Conservation (phyloP, 768 basidiomycete species). For the Kwoniella dejecticola region DNA sequence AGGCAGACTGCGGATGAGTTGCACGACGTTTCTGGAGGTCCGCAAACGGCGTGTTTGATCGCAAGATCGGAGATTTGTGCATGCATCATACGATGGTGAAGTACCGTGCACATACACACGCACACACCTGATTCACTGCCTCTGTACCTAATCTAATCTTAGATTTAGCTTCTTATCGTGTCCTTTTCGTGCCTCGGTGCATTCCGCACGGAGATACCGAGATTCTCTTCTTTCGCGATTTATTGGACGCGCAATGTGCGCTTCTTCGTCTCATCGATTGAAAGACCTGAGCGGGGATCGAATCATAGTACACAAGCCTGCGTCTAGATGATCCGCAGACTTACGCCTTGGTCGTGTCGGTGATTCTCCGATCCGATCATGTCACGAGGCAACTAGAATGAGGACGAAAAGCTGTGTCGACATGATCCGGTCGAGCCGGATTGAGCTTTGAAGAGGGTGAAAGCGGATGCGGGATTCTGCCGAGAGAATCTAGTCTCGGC, state of each 20-base stretch:
- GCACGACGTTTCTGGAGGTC: too few relatives aligned
- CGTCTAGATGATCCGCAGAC: background rate
- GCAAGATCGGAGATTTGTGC: too few relatives aligned
- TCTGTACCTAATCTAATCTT: too few relatives aligned
- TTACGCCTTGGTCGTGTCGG: background rate
- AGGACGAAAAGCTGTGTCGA: background rate
- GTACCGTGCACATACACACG: too few relatives aligned
- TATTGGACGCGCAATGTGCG: background rate
- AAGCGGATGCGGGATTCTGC: background rate
- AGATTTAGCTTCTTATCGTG: too few relatives aligned
- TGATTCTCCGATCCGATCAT: background rate
- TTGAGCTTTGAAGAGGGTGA: background rate
- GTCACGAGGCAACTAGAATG: background rate
- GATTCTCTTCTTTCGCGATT: background rate
- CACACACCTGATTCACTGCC: too few relatives aligned
- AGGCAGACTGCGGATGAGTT: too few relatives aligned
- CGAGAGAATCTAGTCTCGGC: background rate
- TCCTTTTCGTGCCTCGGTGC: background rate
- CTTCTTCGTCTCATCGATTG: background rate
- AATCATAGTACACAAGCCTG: background rate
- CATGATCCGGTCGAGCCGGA: background rate
- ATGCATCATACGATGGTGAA: too few relatives aligned
- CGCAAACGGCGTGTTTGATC: too few relatives aligned
- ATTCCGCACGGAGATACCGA: slow-evolving; percentile 3
- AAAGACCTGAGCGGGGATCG: too few relatives aligned